Conservation (phyloP, 139 green algal species). For the Volvox reticuliferus region DNA sequence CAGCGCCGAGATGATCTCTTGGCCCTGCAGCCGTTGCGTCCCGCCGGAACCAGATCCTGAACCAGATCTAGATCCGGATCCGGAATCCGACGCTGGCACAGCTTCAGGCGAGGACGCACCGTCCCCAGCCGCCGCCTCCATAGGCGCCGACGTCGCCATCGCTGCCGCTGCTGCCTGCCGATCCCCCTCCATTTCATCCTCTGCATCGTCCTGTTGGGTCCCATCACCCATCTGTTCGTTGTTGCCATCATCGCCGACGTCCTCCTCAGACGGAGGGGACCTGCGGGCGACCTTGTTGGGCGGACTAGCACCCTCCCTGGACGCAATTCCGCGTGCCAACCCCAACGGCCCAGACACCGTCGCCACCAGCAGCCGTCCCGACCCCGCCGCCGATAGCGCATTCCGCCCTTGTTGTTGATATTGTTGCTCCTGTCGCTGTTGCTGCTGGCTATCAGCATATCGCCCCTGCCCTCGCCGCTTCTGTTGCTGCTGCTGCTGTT, state of each 20-base stretch:
- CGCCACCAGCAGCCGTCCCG: not conserved
- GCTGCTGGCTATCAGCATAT: not conserved
- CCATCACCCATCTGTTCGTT: not conserved
- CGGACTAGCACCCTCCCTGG: not conserved
- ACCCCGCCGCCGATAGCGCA: not conserved
- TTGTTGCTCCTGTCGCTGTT: not conserved
- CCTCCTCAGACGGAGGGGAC: not conserved
- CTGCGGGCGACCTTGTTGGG: slow-evolving; percentile 8
- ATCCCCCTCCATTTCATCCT: not conserved
- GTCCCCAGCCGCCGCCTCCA: not conserved
- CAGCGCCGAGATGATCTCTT: not conserved
- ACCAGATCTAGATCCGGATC: slow-evolving; percentile 1
- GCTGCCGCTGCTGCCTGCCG: not conserved
- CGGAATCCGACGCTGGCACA: not conserved
- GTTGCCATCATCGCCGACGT: not conserved
- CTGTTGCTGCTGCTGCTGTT: not conserved
- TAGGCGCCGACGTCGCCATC: not conserved
- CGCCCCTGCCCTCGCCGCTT: not conserved
- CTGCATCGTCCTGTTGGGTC: not conserved
- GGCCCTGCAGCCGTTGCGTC: not conserved
- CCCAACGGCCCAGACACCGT: not conserved
- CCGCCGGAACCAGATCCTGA: not conserved
- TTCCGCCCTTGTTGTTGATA: not conserved
- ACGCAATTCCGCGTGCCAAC: not conserved
- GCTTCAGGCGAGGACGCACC: not conserved